These are phyloP conservation scores for Vigna hirtella DNA, from an alignment of 306 rosid genomes.

Conservation along the genomic window DNA sequence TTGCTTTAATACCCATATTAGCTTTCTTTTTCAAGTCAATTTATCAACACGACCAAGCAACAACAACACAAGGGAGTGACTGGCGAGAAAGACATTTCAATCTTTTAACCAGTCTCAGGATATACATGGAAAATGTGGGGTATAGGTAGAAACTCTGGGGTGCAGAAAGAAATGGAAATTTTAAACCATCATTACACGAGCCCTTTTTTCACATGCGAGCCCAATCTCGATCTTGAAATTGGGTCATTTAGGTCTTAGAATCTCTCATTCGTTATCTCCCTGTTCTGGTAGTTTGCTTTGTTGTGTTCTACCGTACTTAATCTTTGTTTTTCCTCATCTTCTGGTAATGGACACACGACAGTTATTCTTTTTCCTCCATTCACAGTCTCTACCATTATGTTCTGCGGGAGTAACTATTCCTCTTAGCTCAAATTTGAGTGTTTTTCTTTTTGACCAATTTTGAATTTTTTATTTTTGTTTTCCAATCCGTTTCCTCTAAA, in stretches of 20 bases:
- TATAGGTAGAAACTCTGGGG: no score
- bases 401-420: background rate
- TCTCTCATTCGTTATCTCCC: background rate
- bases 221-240: background rate
- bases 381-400: background rate
- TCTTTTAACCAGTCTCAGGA: no score
- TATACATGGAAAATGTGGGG: no score
- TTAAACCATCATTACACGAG: no score
- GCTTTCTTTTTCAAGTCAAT: no score
- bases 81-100: no score
- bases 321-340: background rate
- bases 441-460: background rate
- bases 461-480: background rate
- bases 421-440: background rate
- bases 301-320: background rate
- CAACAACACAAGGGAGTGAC: no score
- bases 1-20: no score
- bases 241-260: slow-evolving; percentile 1
- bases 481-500: background rate
- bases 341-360: background rate
- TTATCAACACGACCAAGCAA: no score
- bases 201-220: no score
- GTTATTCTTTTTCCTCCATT: background rate
- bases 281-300: background rate
- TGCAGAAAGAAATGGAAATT: no score